These are phyloP conservation scores for Durio zibethinus DNA, from an alignment of 345 rosid genomes.

Conservation along the genomic window DNA sequence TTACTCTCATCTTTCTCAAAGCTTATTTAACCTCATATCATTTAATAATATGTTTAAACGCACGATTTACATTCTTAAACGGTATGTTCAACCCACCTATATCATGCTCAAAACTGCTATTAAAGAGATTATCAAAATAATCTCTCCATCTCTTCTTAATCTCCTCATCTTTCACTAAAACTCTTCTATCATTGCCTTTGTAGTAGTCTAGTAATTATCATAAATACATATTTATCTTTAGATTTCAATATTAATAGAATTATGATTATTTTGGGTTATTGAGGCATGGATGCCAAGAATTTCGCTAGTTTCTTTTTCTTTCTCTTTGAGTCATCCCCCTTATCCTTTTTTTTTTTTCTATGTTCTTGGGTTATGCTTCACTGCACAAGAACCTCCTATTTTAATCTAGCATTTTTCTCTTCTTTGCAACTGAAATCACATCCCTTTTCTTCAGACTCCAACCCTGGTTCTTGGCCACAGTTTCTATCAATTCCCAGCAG, in stretches of 20 bases:
- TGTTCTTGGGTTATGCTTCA: background rate
- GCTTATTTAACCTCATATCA: too few relatives aligned
- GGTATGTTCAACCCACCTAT: too few relatives aligned
- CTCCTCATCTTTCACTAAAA: too few relatives aligned
- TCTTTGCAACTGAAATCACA: background rate
- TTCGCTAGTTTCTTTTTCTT: background rate
- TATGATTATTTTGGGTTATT: background rate
- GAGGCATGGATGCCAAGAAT: background rate
- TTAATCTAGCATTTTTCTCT: background rate
- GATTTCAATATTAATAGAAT: background rate
- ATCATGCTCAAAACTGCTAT: too few relatives aligned
- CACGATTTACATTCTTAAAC: too few relatives aligned
- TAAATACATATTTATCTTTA: background rate
- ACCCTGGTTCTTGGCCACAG: background rate
- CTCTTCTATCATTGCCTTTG: too few relatives aligned
- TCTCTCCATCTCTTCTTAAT: too few relatives aligned
- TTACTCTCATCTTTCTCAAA: too few relatives aligned
- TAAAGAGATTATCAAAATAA: too few relatives aligned
- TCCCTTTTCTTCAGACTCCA: background rate
- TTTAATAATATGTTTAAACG: too few relatives aligned
- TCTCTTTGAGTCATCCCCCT: too few relatives aligned
- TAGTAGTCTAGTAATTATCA: background rate
- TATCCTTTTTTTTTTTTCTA: background rate
- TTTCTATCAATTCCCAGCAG: background rate
- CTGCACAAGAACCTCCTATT: background rate